A percentile compares a stretch with the other conserved stretches of the same genome.
These are phyloP conservation scores for Sherardia arvensis DNA, from an alignment of 257 asterid genomes.

Conservation along the genomic window DNA sequence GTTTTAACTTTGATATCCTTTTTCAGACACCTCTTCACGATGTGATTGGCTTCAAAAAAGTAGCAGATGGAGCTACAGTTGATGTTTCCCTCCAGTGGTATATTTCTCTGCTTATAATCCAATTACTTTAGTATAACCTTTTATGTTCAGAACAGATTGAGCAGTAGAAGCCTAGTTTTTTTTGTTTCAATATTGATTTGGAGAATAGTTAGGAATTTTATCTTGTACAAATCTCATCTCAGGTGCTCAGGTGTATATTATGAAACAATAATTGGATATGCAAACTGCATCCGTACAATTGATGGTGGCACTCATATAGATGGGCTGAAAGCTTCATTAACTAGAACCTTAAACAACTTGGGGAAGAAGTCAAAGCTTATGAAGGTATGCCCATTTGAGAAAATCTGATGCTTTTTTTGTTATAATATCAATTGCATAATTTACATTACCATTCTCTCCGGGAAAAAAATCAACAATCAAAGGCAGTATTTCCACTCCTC, in stretches of 20 bases:
- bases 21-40: conserved; percentile 86
- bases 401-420: background rate
- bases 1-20: conserved; percentile 21
- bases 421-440: background rate
- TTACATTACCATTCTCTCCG: background rate
- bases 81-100: conserved; percentile 94
- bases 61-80: conserved; percentile 60
- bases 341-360: conserved; percentile 83
- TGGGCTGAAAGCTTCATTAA: conserved; percentile 81
- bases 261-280: conserved; percentile 87
- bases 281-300: conserved; percentile 91
- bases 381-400: conserved; percentile 39
- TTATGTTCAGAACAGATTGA: background rate
- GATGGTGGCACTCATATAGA: conserved; percentile 99
- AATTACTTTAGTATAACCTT: background rate
- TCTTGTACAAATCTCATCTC: conserved; percentile 16
- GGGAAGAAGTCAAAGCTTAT: conserved; percentile 80
- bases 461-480: background rate
- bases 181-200: background rate
- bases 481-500: background rate
- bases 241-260: conserved; percentile 98
- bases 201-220: conserved; percentile 2
- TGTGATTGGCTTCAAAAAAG: conserved; percentile 70
- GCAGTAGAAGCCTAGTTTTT: background rate
- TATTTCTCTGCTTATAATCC: conserved; percentile 6